A percentile compares a stretch with the other conserved stretches of the same genome.
Evolutionary conservation across 1,139 yeast genomes (phyloP).

Genomic region (Sugiyamaella pinicola): DNA sequence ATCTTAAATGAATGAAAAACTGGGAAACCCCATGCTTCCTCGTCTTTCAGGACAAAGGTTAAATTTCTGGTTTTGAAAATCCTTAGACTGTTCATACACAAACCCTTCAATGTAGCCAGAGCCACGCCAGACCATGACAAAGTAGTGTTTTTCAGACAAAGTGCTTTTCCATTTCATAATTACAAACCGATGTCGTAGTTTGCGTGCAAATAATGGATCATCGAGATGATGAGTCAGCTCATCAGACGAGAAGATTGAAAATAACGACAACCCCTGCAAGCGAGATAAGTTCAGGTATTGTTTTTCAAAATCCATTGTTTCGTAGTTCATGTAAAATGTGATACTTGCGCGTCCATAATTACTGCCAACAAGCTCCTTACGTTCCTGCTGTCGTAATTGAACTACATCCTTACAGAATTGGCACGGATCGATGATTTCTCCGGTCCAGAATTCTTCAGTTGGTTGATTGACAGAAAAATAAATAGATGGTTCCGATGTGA

Average conservation of each 20-base stretch:
- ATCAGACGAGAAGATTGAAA: conserved; percentile 14
- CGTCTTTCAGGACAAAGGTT: conserved; percentile 12
- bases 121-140: conserved; percentile 16
- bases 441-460: conserved; percentile 12
- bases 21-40: conserved; percentile 17
- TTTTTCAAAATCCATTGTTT: conserved; percentile 2
- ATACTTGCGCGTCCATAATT: neutral
- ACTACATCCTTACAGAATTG: conserved; percentile 14
- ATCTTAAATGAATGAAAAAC: conserved; percentile 4
- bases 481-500: conserved; percentile 13
- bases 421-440: conserved; percentile 12
- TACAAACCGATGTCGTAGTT: conserved; percentile 16
- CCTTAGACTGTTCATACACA: conserved; percentile 15
- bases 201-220: conserved; percentile 12
- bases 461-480: conserved; percentile 9
- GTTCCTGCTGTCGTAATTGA: conserved; percentile 4
- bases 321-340: conserved; percentile 2
- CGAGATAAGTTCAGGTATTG: conserved; percentile 16
- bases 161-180: conserved; percentile 16
- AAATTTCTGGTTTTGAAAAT: conserved; percentile 13
- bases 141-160: conserved; percentile 9
- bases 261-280: conserved; percentile 9
- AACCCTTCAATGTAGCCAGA: conserved; percentile 16
- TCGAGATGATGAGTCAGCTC: conserved; percentile 12
- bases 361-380: conserved; percentile 7